These are phyloP conservation scores for Trichoderma oligosporum DNA, from an alignment of 2,329 filamentous ascomycete genomes.

Conservation along the genomic window DNA sequence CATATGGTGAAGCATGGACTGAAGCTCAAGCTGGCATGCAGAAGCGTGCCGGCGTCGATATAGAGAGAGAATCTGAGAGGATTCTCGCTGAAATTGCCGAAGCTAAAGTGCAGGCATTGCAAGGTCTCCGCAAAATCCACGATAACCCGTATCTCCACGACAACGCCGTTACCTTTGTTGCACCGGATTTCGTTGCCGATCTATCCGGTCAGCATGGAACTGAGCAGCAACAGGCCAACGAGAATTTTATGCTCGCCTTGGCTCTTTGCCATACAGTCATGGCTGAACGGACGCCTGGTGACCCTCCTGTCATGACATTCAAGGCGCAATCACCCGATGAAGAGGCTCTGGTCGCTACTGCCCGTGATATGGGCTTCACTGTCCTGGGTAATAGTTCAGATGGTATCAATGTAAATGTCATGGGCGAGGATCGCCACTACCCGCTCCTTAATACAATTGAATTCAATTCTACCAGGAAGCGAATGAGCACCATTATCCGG, in stretches of 20 bases:
- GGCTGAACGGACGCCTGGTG: slow-evolving; percentile 82
- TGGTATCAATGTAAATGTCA: slow-evolving; percentile 78
- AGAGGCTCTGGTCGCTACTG: slow-evolving; percentile 88
- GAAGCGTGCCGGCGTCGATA: slow-evolving; percentile 80
- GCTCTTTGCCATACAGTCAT: slow-evolving; percentile 97
- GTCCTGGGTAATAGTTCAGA: slow-evolving; percentile 77
- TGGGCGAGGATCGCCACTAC: slow-evolving; percentile 82
- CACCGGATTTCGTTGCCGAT: slow-evolving; percentile 83
- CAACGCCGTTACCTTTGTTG: slow-evolving; percentile 86
- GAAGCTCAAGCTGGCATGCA: slow-evolving; percentile 97
- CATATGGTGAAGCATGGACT: slow-evolving; percentile 96
- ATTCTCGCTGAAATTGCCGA: slow-evolving; percentile 74
- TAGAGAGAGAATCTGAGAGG: slow-evolving; percentile 71
- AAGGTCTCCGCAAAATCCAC: slow-evolving; percentile 69
- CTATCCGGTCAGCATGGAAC: slow-evolving; percentile 71
- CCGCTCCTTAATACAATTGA: slow-evolving; percentile 91
- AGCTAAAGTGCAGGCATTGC: slow-evolving; percentile 70
- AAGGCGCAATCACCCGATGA: slow-evolving; percentile 98
- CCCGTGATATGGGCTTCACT: slow-evolving; percentile 91
- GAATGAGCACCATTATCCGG: slow-evolving; percentile 94
- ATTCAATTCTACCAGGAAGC: slow-evolving; percentile 94
- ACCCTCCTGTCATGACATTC: slow-evolving; percentile 86
- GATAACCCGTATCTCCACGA: slow-evolving; percentile 89
- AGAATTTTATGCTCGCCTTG: slow-evolving; percentile 90
- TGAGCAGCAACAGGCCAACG: slow-evolving; percentile 72